Conservation (phyloP, 805 yeast genomes). For the Teunomyces pallodes region DNA sequence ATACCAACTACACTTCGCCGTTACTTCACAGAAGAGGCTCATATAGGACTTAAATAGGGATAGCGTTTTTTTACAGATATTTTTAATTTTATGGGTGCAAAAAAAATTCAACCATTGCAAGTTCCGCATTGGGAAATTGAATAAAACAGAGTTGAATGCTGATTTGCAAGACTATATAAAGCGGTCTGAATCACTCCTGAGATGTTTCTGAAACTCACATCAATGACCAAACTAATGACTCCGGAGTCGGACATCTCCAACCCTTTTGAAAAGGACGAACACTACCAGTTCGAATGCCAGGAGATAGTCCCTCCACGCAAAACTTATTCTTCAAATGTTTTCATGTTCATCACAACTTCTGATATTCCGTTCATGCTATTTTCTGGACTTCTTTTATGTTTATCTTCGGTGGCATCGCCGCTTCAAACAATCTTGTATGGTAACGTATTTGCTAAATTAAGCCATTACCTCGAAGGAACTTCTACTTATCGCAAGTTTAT, state of each 20-base stretch:
- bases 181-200: background rate
- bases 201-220: background rate
- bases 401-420: constrained; percentile 59
- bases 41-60: background rate
- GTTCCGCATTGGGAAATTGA: constrained; percentile 10
- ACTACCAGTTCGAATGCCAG: background rate
- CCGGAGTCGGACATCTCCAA: background rate
- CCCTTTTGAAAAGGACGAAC: background rate
- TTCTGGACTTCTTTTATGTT: constrained; percentile 38
- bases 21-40: constrained; percentile 1
- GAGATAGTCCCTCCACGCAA: background rate
- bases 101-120: constrained; percentile 3
- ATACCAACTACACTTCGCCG: constrained; percentile 1
- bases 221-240: background rate
- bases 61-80: background rate
- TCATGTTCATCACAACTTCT: constrained; percentile 18
- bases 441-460: constrained; percentile 46
- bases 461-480: constrained; percentile 28
- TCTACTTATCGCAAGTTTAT: constrained; percentile 26
- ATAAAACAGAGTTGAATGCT: background rate
- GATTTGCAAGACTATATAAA: background rate
- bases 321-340: constrained; percentile 6
- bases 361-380: constrained; percentile 19
- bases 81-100: constrained; percentile 3
- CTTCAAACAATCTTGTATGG: constrained; percentile 66